A percentile compares a stretch with the other conserved stretches of the same genome.
Conservation (phyloP, 352 stramenopile species). For the Pythium monospermum region DNA sequence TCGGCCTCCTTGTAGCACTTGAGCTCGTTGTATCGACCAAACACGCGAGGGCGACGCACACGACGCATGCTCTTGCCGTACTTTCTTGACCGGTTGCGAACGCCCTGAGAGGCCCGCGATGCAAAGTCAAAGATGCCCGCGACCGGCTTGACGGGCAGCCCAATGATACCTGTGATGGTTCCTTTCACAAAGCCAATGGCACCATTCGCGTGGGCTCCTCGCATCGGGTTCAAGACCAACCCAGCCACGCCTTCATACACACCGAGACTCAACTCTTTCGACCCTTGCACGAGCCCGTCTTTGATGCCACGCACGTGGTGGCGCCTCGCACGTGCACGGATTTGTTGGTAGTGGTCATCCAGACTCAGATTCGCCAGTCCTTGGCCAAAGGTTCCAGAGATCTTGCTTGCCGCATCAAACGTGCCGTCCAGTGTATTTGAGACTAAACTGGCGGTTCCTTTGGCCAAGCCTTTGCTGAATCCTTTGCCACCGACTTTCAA, state of each 20-base stretch:
- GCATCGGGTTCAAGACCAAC: slow-evolving; percentile 76
- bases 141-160: slow-evolving; percentile 80
- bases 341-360: slow-evolving; percentile 86
- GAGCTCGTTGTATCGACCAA: slow-evolving; percentile 86
- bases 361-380: slow-evolving; percentile 81
- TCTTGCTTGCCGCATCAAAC: slow-evolving; percentile 85
- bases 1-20: slow-evolving; percentile 88
- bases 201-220: slow-evolving; percentile 70
- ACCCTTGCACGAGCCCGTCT: slow-evolving; percentile 80
- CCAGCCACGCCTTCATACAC: slow-evolving; percentile 83
- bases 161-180: slow-evolving; percentile 85
- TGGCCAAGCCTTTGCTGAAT: slow-evolving; percentile 82
- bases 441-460: slow-evolving; percentile 83
- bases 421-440: slow-evolving; percentile 85
- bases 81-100: slow-evolving; percentile 77
- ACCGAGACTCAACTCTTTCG: slow-evolving; percentile 77
- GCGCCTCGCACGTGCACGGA: slow-evolving; percentile 68
- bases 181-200: slow-evolving; percentile 81
- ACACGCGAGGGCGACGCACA: slow-evolving; percentile 76
- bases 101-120: slow-evolving; percentile 80
- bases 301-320: slow-evolving; percentile 74
- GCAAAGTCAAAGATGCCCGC: slow-evolving; percentile 88
- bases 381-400: slow-evolving; percentile 85
- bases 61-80: slow-evolving; percentile 75
- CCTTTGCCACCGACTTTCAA: slow-evolving; percentile 85